Evolutionary conservation across 2,329 filamentous ascomycete species (phyloP).

Genomic region (Arthrobotrys iridis): DNA sequence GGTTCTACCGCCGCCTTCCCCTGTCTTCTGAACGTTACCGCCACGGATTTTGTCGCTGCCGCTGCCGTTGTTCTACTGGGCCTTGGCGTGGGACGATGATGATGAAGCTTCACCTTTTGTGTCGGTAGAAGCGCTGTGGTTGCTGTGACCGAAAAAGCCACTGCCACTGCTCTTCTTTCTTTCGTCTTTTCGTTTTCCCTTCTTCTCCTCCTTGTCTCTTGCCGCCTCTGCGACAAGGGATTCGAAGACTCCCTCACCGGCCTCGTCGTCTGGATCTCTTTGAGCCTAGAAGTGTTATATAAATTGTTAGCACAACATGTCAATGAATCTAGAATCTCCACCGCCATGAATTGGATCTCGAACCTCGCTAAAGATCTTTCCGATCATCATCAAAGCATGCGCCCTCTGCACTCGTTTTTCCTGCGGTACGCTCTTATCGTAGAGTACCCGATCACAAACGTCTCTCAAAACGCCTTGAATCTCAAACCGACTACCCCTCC

Average conservation of each 20-base stretch:
- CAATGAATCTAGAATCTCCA: too few species aligned
- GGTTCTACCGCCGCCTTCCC: not conserved
- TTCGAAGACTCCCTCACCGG: constrained; percentile 98
- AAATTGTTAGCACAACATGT: not conserved
- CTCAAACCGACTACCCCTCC: constrained; percentile 96
- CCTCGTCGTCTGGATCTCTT: constrained; percentile 92
- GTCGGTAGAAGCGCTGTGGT: constrained; percentile 27
- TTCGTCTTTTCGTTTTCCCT: constrained; percentile 72
- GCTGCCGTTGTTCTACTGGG: constrained; percentile 30
- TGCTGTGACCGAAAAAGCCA: constrained; percentile 44
- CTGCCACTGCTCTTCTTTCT: constrained; percentile 64
- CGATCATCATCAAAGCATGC: constrained; percentile 85
- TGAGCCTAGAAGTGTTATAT: constrained; percentile 70
- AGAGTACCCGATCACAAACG: constrained; percentile 88
- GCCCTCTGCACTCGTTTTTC: constrained; percentile 90
- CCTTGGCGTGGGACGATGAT: constrained; percentile 38
- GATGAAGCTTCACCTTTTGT: constrained; percentile 19
- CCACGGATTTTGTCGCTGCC: constrained; percentile 7
- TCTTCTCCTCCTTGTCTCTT: constrained; percentile 82
- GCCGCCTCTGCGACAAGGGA: constrained; percentile 96
- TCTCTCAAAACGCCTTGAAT: constrained; percentile 95
- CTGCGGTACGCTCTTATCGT: constrained; percentile 79
- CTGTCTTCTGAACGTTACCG: constrained; percentile 3
- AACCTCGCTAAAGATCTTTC: constrained; percentile 89
- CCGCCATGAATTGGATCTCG: constrained; percentile 56